Base-by-base conservation (phyloP, 208 protist genomes). In the Angomonas deanei region DNA sequence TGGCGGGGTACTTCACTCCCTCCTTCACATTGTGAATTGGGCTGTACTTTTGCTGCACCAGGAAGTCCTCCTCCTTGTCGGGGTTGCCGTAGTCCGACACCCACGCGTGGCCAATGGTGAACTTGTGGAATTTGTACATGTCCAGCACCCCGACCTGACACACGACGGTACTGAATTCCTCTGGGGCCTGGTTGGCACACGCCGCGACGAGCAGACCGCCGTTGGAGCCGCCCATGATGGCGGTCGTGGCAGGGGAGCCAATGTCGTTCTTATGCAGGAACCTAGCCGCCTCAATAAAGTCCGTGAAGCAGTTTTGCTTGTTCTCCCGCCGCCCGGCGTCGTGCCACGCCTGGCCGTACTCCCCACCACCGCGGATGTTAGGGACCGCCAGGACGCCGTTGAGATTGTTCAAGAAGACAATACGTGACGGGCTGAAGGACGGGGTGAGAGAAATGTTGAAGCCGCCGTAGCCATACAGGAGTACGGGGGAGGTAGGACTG, bases 61-160 rank as follows among this genome's bases (percentile, higher is more conserved):
- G 76, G 55, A 98, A 99, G 76, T 98, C 91, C 50, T 93, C 78
- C 42, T 83, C 71, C 26, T 92, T 79, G 58, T 98, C 93, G 26
- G 94, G 89, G 70, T 96, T 61, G 59, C 95, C 94, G 73, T 96
- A 98, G 69, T 98, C 94, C 10, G 86, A 92, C 61, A 72, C 96
- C 92, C 94, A 97, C 8, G 84, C 84, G 36, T 91, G 82, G 31
- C 97, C 97, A 71, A 97, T 97, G 52, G 94, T 96, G 64, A 98
- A 97, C 72, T 96, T 96, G 79, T 98, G 92, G 70, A 96, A 98
- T 70, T 95, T 93, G 70, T 84, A 92, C 88, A 98, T 93, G 72
- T 98, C 96, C 57, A 98, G 65, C 27, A 98, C 92, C 19, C 88
- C 90, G 24, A 97, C 96, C 48, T 91, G 78, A 64, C 86, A 89